Evolutionary conservation across 495 filamentous ascomycete species (phyloP), one percentile per base, ranked within the genome.

Genomic region (Penicillium macrosclerotiorum): DNA sequence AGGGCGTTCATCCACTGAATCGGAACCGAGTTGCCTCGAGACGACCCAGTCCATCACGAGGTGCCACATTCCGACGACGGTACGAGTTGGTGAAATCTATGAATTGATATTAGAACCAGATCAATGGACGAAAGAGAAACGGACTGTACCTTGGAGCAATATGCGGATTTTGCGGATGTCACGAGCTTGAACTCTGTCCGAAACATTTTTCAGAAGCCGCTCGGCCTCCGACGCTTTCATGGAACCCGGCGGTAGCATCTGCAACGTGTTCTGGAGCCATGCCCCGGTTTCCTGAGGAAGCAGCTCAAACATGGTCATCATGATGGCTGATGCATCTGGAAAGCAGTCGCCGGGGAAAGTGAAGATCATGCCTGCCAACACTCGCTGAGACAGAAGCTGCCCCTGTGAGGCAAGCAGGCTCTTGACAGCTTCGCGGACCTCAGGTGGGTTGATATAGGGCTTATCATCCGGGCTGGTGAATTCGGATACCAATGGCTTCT

Each of bases 281-380:
- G 67, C 50, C 4, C 85, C 77, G 36, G 86, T 84, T 52, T 91
- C 79, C 29, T 80, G 68, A 0, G 94, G 94, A 53, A 94, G 76
- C 19, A 97, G 68, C 60, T 96, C 85, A 57, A 97, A 95, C 51
- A 96, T 72, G 1, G 80, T 83, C 56, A 99, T 81, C 48, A 97
- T 68, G n/a, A 95, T 87, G 8, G 90, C 88, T 18, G 87, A 93
- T 5, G 90, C 90, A 65, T 97, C 94, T 1, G 91, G 80, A 64
- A 97, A 90, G 68, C 90, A 96, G 61, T 96, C 94, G 33, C 83
- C 79, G 0, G 93, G 93, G 74, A 97, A 99, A 0, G 83, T 89
- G 62, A 96, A 96, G 91, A 99, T 96, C 90, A 99, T 92, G 50
- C 93, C 93, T 4, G 90, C 90, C 59, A 97, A 69, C 29, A 94